Evolutionary conservation across 176 grass and related monocot species (phyloP).

Genomic region (Carex littledalei): DNA sequence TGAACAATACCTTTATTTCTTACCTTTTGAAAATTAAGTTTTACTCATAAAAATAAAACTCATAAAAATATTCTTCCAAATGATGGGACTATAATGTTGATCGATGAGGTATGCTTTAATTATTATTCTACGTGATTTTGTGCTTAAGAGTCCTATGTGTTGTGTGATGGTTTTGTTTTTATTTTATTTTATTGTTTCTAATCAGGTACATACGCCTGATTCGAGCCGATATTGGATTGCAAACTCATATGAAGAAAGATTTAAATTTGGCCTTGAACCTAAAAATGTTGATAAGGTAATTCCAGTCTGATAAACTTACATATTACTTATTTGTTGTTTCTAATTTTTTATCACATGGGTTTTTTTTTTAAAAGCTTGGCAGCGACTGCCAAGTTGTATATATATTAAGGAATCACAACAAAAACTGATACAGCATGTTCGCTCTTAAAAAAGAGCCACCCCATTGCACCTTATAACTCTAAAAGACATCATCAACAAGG

Average conservation of each 20-base stretch:
- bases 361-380: no score
- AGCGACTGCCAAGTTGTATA: no score
- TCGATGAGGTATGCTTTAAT: conserved; percentile 61
- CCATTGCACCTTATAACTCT: no score
- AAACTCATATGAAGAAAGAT: no score
- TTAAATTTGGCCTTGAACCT: conserved; percentile 56
- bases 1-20: neutral
- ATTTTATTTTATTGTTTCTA: no score
- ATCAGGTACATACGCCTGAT: no score
- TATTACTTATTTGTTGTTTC: neutral
- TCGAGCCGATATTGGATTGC: no score
- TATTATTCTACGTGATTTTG: neutral
- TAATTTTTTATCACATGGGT: conserved; percentile 49
- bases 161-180: no score
- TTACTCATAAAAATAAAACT: neutral
- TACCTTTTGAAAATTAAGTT: neutral
- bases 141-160: neutral
- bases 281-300: conserved; percentile 96
- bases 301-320: neutral
- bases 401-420: no score
- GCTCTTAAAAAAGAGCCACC: no score
- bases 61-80: neutral
- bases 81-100: conserved; percentile 80
- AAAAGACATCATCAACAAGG: no score
- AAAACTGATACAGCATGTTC: no score